Evolutionary conservation across 352 stramenopile species (phyloP).

Genomic region (Plasmopara halstedii): DNA sequence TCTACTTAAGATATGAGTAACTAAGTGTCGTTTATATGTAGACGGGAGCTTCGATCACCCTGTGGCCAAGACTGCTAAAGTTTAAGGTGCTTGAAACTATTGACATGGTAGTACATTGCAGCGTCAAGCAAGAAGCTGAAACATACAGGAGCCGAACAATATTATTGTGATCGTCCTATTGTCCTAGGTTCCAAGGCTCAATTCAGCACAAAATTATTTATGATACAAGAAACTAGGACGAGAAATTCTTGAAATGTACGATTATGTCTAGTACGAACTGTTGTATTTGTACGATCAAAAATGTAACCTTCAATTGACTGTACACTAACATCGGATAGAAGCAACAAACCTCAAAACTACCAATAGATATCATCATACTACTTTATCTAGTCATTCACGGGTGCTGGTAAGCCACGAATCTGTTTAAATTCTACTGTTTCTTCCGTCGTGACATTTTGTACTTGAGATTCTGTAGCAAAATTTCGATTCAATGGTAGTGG

Average conservation of each 20-base stretch:
- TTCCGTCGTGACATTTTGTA: background rate
- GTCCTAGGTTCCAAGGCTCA: background rate
- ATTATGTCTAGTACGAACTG: background rate
- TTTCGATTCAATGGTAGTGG: slow-evolving; percentile 5
- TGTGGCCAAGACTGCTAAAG: slow-evolving; percentile 18
- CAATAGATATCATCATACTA: too few relatives aligned
- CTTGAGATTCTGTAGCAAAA: background rate
- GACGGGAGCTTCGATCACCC: slow-evolving; percentile 34
- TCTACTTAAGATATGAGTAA: too few relatives aligned
- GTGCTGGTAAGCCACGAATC: slow-evolving; percentile 11
- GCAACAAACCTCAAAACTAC: too few relatives aligned
- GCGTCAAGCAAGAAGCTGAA: too few relatives aligned
- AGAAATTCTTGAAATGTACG: background rate
- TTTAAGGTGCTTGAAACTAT: slow-evolving; percentile 1
- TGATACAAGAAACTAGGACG: too few relatives aligned
- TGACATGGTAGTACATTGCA: background rate
- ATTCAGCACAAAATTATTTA: background rate
- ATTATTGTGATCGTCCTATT: too few relatives aligned
- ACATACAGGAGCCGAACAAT: too few relatives aligned
- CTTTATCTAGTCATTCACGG: slow-evolving; percentile 7
- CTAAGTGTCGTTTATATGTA: slow-evolving; percentile 2
- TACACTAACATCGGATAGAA: too few relatives aligned
- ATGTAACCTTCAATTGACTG: too few relatives aligned
- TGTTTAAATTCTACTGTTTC: slow-evolving; percentile 16
- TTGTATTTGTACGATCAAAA: background rate